Evolutionary conservation across 345 rosid genomes (phyloP), one percentile per base, ranked within the genome.

Genomic region (Reutealis trisperma): DNA sequence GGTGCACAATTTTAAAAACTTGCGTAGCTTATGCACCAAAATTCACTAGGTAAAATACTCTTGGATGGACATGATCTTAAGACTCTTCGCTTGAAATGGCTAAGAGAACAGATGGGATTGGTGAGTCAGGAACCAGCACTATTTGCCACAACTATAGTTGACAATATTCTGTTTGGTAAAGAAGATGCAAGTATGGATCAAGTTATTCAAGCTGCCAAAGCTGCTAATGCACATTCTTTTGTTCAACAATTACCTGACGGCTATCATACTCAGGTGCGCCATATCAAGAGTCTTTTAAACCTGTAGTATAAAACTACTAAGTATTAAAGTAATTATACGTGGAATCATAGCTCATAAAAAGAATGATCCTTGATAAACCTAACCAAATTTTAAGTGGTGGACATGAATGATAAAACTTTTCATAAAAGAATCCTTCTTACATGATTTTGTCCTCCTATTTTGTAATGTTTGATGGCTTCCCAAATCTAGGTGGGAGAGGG

Each of bases 71-170:
- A 82, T 75, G 93, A 90, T 76, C 71, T 94, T 52, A 88, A 76
- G 86, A 72, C 75, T 58, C 82, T 94, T 16, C 81, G 84, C 64
- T 69, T 91, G 71, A 91, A 85, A 75, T 94, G 98, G 98, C 78
- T 92, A 78, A 90, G 98, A 75, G 86, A 86, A 74, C 97, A 92
- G 67, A 89, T 94, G 89, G 97, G 98, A 64, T 78, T 94, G 85
- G 98, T 94, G 44, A 87, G 90, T 84, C 98, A 94, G 81, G 98
- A 94, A 82, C 97, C 98, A 0, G 93, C 93, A 2, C 79, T 94
- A 67, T 94, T 94, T 72, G 96, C 90, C 73, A 88, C 92, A n/a
- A 89, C 90, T 1, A 90, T 92, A 76, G 88, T 86, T 42, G 82
- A 80, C 10, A 94, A 94, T 72, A 90, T 94, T 70, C 84, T 86